phyloP scores from a whole-genome alignment of 2,329 filamentous ascomycete genomes.

The Fusarium xyrophilum region DNA sequence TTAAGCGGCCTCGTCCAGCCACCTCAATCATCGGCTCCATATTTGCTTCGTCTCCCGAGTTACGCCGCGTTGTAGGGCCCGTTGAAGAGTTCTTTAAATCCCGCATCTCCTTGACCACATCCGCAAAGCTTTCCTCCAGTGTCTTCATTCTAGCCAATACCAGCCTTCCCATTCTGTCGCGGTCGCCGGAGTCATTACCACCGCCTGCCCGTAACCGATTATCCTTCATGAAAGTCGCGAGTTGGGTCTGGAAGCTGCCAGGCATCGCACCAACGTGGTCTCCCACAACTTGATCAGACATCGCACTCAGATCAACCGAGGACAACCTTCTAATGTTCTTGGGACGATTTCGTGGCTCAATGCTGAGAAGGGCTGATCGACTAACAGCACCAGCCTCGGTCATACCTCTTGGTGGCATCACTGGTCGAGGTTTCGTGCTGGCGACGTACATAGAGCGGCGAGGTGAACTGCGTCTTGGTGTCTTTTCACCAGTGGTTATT shows the following conservation, averaged over 20 bases:
- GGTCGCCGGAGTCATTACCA: conserved; percentile 52
- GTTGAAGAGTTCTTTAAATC: conserved; percentile 60
- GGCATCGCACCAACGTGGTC: conserved; percentile 70
- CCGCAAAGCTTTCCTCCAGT: conserved; percentile 86
- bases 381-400: conserved; percentile 48
- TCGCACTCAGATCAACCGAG: conserved; percentile 74
- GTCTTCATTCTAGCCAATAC: conserved; percentile 92
- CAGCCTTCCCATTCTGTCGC: conserved; percentile 76
- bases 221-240: conserved; percentile 70
- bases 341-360: conserved; percentile 55
- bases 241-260: conserved; percentile 81
- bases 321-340: conserved; percentile 56
- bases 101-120: conserved; percentile 83
- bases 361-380: conserved; percentile 57
- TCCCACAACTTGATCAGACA: conserved; percentile 70
- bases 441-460: conserved; percentile 52
- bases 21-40: conserved; percentile 45
- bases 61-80: conserved; percentile 57
- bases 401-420: conserved; percentile 54
- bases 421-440: conserved; percentile 64
- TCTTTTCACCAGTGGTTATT: conserved; percentile 44
- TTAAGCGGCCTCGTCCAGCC: conserved; percentile 44
- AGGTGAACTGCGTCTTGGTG: conserved; percentile 56
- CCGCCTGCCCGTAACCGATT: conserved; percentile 58
- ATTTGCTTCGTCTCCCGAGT: conserved; percentile 54